A percentile compares a stretch with the other conserved stretches of the same genome.
Evolutionary conservation across 2,329 filamentous ascomycete genomes (phyloP).

Genomic region (Alternaria atra): DNA sequence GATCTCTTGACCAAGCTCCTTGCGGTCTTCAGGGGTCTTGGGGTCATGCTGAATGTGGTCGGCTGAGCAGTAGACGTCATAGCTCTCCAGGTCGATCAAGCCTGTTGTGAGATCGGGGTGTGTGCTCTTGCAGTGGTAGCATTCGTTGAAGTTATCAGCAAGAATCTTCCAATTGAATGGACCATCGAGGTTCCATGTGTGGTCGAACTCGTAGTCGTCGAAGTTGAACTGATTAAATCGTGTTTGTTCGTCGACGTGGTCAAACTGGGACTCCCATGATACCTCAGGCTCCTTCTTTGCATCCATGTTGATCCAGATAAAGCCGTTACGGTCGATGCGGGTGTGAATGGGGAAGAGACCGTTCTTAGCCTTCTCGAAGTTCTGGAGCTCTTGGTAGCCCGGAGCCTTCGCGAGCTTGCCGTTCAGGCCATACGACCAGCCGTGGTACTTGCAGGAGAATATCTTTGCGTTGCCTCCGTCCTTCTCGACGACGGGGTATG

Average conservation of each 20-base stretch:
- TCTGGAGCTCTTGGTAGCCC: constrained; percentile 51
- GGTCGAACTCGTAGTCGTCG: constrained; percentile 59
- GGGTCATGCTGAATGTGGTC: constrained; percentile 47
- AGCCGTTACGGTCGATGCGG: constrained; percentile 43
- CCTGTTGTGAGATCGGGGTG: constrained; percentile 65
- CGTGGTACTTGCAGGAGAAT: constrained; percentile 58
- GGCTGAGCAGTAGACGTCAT: constrained; percentile 49
- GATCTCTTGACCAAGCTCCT: constrained; percentile 38
- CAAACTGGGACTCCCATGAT: constrained; percentile 43
- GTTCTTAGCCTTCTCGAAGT: constrained; percentile 53
- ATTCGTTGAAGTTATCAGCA: constrained; percentile 71
- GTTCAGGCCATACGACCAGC: constrained; percentile 57
- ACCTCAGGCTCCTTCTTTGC: constrained; percentile 42
- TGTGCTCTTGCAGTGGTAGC: constrained; percentile 69
- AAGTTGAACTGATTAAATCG: constrained; percentile 46
- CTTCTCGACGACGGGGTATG: constrained; percentile 54
- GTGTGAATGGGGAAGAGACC: constrained; percentile 48
- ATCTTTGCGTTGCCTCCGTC: constrained; percentile 51
- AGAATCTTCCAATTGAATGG: constrained; percentile 48
- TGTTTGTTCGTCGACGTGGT: constrained; percentile 45
- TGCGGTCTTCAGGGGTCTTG: constrained; percentile 38
- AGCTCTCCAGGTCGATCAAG: constrained; percentile 66
- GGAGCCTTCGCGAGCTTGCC: constrained; percentile 57
- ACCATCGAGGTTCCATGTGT: constrained; percentile 45
- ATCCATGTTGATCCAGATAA: constrained; percentile 51